A percentile compares a stretch with the other conserved stretches of the same genome.
These are phyloP conservation scores for Mycena haematopus DNA, from an alignment of 768 basidiomycete species.

Conservation along the genomic window DNA sequence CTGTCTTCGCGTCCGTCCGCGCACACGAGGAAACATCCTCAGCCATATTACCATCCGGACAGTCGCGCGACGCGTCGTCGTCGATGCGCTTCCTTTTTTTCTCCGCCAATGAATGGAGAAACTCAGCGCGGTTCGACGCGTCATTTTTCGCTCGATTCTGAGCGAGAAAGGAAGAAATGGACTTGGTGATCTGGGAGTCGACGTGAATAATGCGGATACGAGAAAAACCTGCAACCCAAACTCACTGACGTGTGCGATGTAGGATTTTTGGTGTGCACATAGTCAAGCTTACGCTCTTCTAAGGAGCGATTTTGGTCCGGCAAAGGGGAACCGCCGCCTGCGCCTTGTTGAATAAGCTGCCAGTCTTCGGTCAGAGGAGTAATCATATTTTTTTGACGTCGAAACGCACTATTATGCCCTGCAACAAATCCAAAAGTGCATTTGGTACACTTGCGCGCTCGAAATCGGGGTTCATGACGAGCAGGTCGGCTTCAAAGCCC, in stretches of 20 bases:
- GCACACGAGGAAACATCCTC: constrained; percentile 62
- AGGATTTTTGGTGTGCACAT: constrained; percentile 58
- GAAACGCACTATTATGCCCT: constrained; percentile 55
- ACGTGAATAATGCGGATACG: constrained; percentile 1
- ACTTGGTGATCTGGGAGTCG: constrained; percentile 62
- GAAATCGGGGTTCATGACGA: constrained; percentile 72
- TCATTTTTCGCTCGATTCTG: constrained; percentile 75
- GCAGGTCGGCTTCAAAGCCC: constrained; percentile 74
- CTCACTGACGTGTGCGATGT: constrained; percentile 67
- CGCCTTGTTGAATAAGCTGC: constrained; percentile 38
- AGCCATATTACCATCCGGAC: neutral
- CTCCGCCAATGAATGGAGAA: constrained; percentile 64
- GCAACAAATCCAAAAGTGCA: constrained; percentile 59
- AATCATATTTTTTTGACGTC: constrained; percentile 4
- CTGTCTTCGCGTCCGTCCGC: constrained; percentile 70
- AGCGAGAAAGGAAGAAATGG: constrained; percentile 75
- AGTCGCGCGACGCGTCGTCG: constrained; percentile 31
- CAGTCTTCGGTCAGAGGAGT: neutral
- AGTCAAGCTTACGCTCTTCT: constrained; percentile 74
- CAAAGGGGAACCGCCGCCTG: constrained; percentile 6
- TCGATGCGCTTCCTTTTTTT: constrained; percentile 59
- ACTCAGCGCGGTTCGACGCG: constrained; percentile 79
- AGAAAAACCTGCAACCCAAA: constrained; percentile 24
- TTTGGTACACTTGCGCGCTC: constrained; percentile 62
- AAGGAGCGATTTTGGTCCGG: constrained; percentile 42